Evolutionary conservation across 495 filamentous ascomycete species (phyloP), one percentile per base, ranked within the genome.

Genomic region (Tirmania nivea): DNA sequence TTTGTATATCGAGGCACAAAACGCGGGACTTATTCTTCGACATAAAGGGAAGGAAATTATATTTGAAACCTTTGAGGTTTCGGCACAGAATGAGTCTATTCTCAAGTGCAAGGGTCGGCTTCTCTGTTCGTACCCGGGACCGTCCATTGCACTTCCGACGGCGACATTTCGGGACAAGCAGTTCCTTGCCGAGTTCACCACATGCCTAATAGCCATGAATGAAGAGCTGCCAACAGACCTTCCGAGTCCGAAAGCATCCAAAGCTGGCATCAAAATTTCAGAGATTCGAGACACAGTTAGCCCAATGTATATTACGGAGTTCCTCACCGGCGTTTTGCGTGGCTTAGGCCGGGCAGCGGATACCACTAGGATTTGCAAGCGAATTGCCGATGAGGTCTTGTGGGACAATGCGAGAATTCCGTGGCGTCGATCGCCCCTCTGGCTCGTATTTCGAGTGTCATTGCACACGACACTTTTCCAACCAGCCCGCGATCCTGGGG

Each of bases 301-400:
- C 39, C 79, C 79, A 0, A 66, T 64, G 17, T 67, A 81, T 17
- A 65, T 81, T 16, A 78, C 75, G 0, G 72, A 76, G 34, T 62
- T 79, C 49, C 59, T 84, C 8, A 67, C 66, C 3, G 67, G 67
- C 0, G 59, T 75, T 31, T 54, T 84, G 8, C 56, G 60, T 3
- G 70, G 69, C 6, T 48, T 71, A 1, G 76, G 74, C 2, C n/a
- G 37, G 0, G 55, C 55, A 7, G 49, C 62, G 0, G 52, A 65
- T 0, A 61, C 65, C 0, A 5, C 50, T 6, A 63, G 67, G 1
- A 67, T 81, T 7, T 50, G 55, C n/a, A 84, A 83, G 58, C 68
- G 72, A 50, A 80, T 74, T 14, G 69, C 76, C 10, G 78, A 84
- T 52, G 76, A 81, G 25, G 73, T 80, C 0, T 48, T 74, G 21